phyloP scores from a whole-genome alignment of 805 yeast genomes.

The Aciculoconidium aculeatum region DNA sequence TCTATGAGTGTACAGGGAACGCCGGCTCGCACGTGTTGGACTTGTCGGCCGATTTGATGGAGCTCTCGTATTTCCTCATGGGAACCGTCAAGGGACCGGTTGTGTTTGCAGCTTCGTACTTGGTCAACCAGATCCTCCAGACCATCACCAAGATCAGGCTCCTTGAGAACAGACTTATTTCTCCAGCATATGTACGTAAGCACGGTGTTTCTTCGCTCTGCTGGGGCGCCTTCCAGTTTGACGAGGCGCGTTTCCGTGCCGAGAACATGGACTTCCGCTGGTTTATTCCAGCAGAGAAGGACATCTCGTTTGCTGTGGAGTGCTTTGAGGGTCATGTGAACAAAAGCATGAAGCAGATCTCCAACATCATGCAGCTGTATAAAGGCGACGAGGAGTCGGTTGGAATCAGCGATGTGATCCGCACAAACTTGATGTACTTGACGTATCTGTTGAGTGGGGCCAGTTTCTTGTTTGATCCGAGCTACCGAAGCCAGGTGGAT shows the following conservation, averaged over 20 bases:
- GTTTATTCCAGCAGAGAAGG: conserved; percentile 62
- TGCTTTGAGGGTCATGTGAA: conserved; percentile 47
- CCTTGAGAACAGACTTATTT: conserved; percentile 48
- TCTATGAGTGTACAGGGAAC: conserved; percentile 66
- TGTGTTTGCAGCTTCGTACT: conserved; percentile 51
- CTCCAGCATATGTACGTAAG: conserved; percentile 35
- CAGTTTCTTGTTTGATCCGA: conserved; percentile 69
- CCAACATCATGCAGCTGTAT: conserved; percentile 22
- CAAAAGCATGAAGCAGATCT: conserved; percentile 39
- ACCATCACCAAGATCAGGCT: conserved; percentile 58
- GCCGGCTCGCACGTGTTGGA: conserved; percentile 49
- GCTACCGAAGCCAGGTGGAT: conserved; percentile 28
- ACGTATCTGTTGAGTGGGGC: conserved; percentile 64
- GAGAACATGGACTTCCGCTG: conserved; percentile 58
- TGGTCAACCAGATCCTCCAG: conserved; percentile 62
- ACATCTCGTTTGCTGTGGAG: conserved; percentile 55
- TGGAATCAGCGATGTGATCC: conserved; percentile 45
- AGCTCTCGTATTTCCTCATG: conserved; percentile 41
- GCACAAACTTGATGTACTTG: conserved; percentile 50
- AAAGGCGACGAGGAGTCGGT: conserved; percentile 12
- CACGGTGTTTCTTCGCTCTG: conserved; percentile 42
- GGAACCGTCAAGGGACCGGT: conserved; percentile 58
- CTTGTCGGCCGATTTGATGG: conserved; percentile 39
- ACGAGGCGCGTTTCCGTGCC: conserved; percentile 40
- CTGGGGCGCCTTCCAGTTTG: conserved; percentile 76